Base-by-base conservation (phyloP, 2,329 filamentous ascomycete genomes). In the Magnaporthiopsis poae region DNA sequence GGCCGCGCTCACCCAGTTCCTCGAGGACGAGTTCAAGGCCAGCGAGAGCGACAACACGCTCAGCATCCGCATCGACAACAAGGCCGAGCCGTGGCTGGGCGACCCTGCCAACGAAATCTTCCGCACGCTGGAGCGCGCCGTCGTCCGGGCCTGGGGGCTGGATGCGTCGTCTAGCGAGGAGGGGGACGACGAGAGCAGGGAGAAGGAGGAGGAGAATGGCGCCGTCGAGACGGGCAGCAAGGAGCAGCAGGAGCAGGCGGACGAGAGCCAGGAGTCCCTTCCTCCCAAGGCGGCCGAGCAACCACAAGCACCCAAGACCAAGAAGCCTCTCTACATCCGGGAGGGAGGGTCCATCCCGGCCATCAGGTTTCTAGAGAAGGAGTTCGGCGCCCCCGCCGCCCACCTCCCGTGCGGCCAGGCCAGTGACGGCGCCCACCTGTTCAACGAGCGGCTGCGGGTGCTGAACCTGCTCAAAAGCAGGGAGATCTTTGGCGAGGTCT, bases 271-370 rank as follows among this genome's bases (percentile, higher is more conserved):
- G 4, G 60, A 31, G 7, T 9, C 59, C 5, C 18, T 29, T 13
- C 46, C 36, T 13, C 46, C 29, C 21, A 60, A 46, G n/a, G 52
- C 52, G 27, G 35, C 59, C 35, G 33, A 52, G 7, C 56, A 52
- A 1, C 56, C 39, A 1, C 60, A 62, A 9, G 73, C 72, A 2
- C 75, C 79, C 4, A 81, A 80, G 69, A 71, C 72, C 13, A 77
- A 80, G 9, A 90, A 88, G 71, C 94, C 93, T 0, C 81, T 99
- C 3, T 98, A 96, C 75, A 99, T 99, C 71, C 86, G 95, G 12
- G 95, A 99, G 77, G 95, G 95, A 15, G 95, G 95, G 5, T 96
- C 90, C 0, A 99, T 99, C 71, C 95, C 95, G 0, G 91, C 91
- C 0, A 98, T 98, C 67, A 82, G 95, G 7, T 98, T 98, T 74